Evolutionary conservation across 345 rosid genomes (phyloP), one percentile per base, ranked within the genome.

Genomic region (Gynandropsis gynandra): DNA sequence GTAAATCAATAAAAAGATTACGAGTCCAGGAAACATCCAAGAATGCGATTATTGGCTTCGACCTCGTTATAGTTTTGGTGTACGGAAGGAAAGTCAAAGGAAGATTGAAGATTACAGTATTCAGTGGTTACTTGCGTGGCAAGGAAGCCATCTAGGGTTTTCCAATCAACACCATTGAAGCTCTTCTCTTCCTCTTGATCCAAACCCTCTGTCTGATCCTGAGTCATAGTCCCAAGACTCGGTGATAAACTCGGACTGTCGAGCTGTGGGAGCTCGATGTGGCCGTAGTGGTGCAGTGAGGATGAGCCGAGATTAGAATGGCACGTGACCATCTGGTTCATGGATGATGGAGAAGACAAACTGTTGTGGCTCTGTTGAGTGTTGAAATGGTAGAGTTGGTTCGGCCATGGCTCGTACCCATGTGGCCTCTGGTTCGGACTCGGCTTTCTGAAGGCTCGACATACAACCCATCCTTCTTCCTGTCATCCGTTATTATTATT

Each of bases 381-480:
- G 12, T 62, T 73, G 10, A 58, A 39, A 52, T 72, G 72, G 70
- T 72, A 78, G 50, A 56, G 65, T 47, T 76, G 77, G 56, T 69
- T 77, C 56, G 59, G 70, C 87, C 88, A 83, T 12, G 85, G 63
- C 67, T 83, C 87, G 61, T 56, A 87, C n/a, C 83, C 81, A 44
- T 57, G 2, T 48, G 70, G 89, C 59, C 85, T 83, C 18, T 81
- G 96, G 60, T 72, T 87, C 32, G 96, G 83, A 21, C n/a, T 64
- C 0, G 98, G 95, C 76, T 90, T 90, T 71, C 66, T 77, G 65
- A 90, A 90, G 63, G 96, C 98, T 56, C 92, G 54, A 70, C 98
- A 90, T 1, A 90, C 98, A 21, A 83, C 98, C 98, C 98, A 90
- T 42, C 95, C 98, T 72, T 87, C 96, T 61, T 90, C 98, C 96